Evolutionary conservation across 345 rosid genomes (phyloP).

Genomic region (Ceriops tagal): DNA sequence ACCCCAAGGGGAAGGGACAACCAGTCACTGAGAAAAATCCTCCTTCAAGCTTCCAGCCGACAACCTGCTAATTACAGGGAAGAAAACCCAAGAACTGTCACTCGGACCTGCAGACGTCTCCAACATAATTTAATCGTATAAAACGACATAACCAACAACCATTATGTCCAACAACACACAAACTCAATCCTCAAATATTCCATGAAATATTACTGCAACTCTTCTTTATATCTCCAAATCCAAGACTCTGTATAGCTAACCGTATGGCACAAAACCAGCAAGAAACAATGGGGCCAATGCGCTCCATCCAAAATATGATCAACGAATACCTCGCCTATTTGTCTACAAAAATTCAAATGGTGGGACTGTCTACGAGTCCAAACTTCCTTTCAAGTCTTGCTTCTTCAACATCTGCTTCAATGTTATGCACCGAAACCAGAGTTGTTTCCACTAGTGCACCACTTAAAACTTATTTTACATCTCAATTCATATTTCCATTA

Average conservation of each 20-base stretch:
- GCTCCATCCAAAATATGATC: neutral
- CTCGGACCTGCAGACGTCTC: neutral
- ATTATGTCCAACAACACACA: neutral
- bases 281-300: neutral
- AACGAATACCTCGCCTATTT: neutral
- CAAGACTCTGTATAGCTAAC: neutral
- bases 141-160: neutral
- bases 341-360: constrained; percentile 9
- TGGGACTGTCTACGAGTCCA: constrained; percentile 1
- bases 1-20: constrained; percentile 30
- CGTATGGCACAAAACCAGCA: constrained; percentile 1
- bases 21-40: constrained; percentile 24
- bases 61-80: constrained; percentile 21
- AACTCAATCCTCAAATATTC: neutral
- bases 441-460: neutral
- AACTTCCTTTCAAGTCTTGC: constrained; percentile 5
- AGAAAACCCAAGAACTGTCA: neutral
- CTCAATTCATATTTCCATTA: constrained; percentile 10
- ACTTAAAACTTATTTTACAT: constrained; percentile 1
- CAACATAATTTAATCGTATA: neutral
- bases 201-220: neutral
- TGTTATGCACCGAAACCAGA: neutral
- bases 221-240: neutral
- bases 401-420: constrained; percentile 11
- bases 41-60: constrained; percentile 27